Evolutionary conservation across 805 yeast species (phyloP), one percentile per base, ranked within the genome.

Genomic region (Candida tibetensis): DNA sequence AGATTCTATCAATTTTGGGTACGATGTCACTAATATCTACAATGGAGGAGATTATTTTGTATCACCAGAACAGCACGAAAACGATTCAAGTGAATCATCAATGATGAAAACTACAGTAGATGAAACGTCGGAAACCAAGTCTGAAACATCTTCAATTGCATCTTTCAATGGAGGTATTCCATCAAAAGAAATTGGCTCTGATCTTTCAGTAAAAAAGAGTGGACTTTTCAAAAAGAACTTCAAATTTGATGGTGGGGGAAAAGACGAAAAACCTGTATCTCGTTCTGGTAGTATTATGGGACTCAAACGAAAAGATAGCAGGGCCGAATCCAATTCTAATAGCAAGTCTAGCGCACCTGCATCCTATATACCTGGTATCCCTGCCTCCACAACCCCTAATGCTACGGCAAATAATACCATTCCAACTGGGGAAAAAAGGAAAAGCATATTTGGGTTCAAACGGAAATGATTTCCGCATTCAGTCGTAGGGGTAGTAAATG

Each of bases 381-480:
- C 25, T 10, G n/a, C n/a, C n/a, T 7, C 9, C 25, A 21, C 25
- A 7, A 10, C 25, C 25, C 9, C 25, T 21, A 10, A 7, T 10
- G 25, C 25, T 10, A 21, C 25, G 25, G 17, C 28, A 6, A 28
- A 28, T 7, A 28, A 30, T 4, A 27, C 42, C 8, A 21, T 35
- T 19, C n/a, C n/a, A n/a, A n/a, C n/a, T n/a, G n/a, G n/a, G n/a
- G 42, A 37, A 21, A 47, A 42, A 43, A 51, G 52, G 42, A 58
- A 59, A 45, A 57, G 68, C 33, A 47, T 68, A 5, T 69, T 69
- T 41, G 60, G 70, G 2, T 69, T 69, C 42, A 66, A 60, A 40
- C 43, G 62, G 35, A 64, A 59, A 31, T 23, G 27, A 36, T 8
- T 30, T n/a, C n/a, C n/a, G n/a, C n/a, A n/a, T n/a, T n/a, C n/a